These are phyloP conservation scores for Allium cepa DNA, from an alignment of 106 monocot species.

Conservation along the genomic window DNA sequence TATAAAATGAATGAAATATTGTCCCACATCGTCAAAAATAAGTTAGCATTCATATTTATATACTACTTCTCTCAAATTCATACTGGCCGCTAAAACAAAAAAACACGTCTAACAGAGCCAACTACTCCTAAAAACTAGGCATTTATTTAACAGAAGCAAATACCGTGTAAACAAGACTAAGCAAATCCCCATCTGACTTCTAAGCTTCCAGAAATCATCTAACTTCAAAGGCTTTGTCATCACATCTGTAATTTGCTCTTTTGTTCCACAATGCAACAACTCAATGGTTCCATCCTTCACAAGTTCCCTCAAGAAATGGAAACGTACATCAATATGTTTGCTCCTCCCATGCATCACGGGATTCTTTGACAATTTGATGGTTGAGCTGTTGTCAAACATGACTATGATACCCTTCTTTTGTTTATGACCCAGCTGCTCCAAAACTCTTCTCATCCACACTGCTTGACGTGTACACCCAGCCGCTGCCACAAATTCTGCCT, in stretches of 20 bases:
- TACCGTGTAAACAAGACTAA: too few relatives aligned
- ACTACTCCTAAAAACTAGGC: too few relatives aligned
- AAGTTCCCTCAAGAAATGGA: background rate
- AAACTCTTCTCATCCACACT: background rate
- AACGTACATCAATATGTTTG: background rate
- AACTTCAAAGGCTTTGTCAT: background rate
- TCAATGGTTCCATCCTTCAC: background rate
- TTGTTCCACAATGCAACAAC: background rate
- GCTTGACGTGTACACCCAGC: background rate
- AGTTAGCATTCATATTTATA: too few relatives aligned
- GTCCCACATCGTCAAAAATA: too few relatives aligned
- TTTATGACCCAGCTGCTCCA: background rate
- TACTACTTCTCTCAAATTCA: too few relatives aligned
- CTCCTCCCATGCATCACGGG: background rate
- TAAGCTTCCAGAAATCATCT: background rate
- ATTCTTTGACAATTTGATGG: background rate
- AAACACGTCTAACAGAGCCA: too few relatives aligned
- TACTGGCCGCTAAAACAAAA: too few relatives aligned
- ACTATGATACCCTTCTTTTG: background rate
- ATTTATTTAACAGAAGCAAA: too few relatives aligned
- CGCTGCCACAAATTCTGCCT: background rate
- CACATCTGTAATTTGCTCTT: background rate
- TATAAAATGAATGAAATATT: too few relatives aligned
- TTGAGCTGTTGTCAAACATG: background rate
- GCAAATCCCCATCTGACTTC: too few relatives aligned